phyloP scores from a whole-genome alignment of 495 filamentous ascomycete genomes.

The Emericellopsis terricola region DNA sequence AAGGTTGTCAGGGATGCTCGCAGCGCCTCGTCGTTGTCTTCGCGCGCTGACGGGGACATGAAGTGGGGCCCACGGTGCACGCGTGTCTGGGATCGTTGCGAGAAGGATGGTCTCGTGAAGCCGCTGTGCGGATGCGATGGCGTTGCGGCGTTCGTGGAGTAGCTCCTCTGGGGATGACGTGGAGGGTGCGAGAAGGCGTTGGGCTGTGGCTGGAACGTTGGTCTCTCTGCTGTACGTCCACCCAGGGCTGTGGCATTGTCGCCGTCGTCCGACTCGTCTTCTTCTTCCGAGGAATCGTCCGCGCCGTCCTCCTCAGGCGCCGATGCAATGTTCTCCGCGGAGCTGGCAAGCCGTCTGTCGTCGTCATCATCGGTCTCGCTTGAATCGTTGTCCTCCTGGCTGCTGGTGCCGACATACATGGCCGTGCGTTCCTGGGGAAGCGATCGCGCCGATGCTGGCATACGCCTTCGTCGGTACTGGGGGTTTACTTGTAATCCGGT shows the following conservation, averaged over 20 bases:
- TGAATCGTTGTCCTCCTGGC: conserved; percentile 69
- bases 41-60: conserved; percentile 58
- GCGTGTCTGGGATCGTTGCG: conserved; percentile 19
- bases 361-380: conserved; percentile 47
- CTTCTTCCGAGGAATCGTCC: conserved; percentile 21
- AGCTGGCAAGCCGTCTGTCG: conserved; percentile 68
- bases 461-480: conserved; percentile 8
- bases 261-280: conserved; percentile 44
- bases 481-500: conserved; percentile 61
- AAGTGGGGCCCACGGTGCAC: conserved; percentile 35
- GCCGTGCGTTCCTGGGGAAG: conserved; percentile 1
- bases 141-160: conserved; percentile 25
- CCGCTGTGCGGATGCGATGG: conserved; percentile 18
- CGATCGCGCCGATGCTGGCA: conserved; percentile 21
- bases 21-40: conserved; percentile 84
- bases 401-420: conserved; percentile 32
- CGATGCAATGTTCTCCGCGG: conserved; percentile 51
- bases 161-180: conserved; percentile 23
- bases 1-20: conserved; percentile 84
- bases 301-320: conserved; percentile 11
- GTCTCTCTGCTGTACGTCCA: conserved; percentile 30
- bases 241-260: conserved; percentile 71
- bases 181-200: conserved; percentile 83
- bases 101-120: conserved; percentile 19
- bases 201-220: conserved; percentile 65